phyloP scores from a whole-genome alignment of 306 rosid genomes.

The Cicer judaicum region DNA sequence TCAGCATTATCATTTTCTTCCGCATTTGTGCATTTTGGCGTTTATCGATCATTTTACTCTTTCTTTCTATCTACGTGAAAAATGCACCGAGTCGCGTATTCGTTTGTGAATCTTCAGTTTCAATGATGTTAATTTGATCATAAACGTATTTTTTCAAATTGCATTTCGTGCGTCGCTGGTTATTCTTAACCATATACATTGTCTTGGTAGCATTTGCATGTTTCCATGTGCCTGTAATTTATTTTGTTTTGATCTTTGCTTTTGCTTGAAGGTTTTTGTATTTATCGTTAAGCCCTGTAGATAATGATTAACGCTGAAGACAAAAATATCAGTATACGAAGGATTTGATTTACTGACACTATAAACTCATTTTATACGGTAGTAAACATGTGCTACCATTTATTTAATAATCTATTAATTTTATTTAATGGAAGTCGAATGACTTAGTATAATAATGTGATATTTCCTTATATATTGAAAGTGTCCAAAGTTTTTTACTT shows the following conservation, averaged over 20 bases:
- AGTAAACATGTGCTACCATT: background rate
- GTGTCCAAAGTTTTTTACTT: conserved; percentile 1
- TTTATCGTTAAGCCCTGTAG: conserved; percentile 14
- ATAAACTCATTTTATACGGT: background rate
- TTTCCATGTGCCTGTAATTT: background rate
- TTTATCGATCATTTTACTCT: conserved; percentile 24
- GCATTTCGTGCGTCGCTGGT: background rate
- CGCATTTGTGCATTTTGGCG: conserved; percentile 17
- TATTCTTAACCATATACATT: background rate
- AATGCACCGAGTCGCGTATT: conserved; percentile 2
- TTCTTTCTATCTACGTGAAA: conserved; percentile 1
- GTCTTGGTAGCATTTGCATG: conserved; percentile 23
- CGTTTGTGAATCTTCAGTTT: conserved; percentile 24
- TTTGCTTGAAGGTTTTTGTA: conserved; percentile 12
- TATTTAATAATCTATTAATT: background rate
- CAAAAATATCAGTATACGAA: background rate
- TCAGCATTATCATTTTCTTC: background rate
- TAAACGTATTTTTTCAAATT: background rate
- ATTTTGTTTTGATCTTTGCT: conserved; percentile 10
- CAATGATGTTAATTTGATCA: conserved; percentile 39
- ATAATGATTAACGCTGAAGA: background rate
- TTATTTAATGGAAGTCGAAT: background rate
- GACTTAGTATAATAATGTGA: background rate
- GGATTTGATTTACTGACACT: conserved; percentile 6
- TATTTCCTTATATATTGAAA: background rate